Base-by-base conservation (phyloP, 2,329 filamentous ascomycete species). In the Zelopaecilomyces penicillatus region DNA sequence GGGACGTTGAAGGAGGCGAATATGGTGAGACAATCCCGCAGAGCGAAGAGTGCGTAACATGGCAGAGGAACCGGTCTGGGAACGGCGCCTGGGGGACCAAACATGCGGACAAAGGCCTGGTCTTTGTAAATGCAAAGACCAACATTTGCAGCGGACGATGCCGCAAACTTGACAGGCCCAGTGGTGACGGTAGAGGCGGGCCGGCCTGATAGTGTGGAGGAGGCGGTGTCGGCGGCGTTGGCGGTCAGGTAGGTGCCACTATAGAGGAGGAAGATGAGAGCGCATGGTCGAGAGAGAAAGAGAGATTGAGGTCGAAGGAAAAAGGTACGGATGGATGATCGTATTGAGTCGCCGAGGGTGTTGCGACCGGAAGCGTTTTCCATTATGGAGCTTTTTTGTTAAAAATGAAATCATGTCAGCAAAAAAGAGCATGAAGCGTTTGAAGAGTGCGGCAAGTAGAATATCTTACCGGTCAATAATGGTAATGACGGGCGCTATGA, bases 1-100 rank as follows among this genome's bases (percentile, higher is more conserved):
- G 91, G 91, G 2, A 95, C 69, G 61, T 96, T 96, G 75, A 96
- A 97, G 9, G 81, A 87, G 4, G 88, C 88, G 63, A 94, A 95
- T 56, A 95, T 89, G 42, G 90, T 95, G 50, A 95, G 68, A 65
- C 83, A 87, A 67, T 96, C 90, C 55, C 90, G 81, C 44, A 84
- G 60, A 3, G 86, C 82, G 70, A 95, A 96, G 46, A 95, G 78
- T 1, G 74, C 69, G 65, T 89, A 93, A 6, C 82, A 86, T 2
- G 83, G 71, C 30, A 80, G 65, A 0, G 86, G 82, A 0, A 95
- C 83, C 28, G 73, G 66, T 11, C 74, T 70, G 8, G 66, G 75
- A 1, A 68, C 61, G 27, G 59, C 65, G 45, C 64, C 72, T 0
- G 69, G 66, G 0, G 83, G 79, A 9, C 87, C 87, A 62, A 94